Percentiles rank a stretch among this genome's conserved stretches.
Conservation (phyloP, 805 yeast species). For the Yarrowia sp. region DNA sequence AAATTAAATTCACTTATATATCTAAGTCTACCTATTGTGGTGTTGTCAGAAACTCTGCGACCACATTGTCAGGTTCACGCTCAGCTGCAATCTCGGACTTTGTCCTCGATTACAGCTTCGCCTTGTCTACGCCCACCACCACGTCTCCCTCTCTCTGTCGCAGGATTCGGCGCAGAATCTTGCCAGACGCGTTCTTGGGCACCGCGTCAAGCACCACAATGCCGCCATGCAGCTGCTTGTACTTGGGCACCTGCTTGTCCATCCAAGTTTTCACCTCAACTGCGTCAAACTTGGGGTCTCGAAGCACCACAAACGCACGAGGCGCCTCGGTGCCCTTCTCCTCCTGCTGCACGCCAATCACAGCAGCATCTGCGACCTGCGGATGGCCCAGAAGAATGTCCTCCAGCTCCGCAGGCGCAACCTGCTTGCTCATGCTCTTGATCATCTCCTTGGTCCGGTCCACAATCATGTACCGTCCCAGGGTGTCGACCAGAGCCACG, state of each 20-base stretch:
- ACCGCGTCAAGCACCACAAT: conserved; percentile 72
- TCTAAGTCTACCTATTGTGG: too few relatives aligned
- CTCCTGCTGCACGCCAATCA: conserved; percentile 61
- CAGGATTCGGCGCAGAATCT: conserved; percentile 86
- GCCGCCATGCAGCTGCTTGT: conserved; percentile 44
- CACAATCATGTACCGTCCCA: conserved; percentile 50
- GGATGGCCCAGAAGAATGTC: conserved; percentile 72
- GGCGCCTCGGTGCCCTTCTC: conserved; percentile 78
- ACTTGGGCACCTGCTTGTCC: conserved; percentile 40
- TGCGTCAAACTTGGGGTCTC: conserved; percentile 30
- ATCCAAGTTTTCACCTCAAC: conserved; percentile 38
- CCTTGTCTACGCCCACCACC: conserved; percentile 29
- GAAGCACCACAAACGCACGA: conserved; percentile 39
- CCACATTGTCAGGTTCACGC: too few relatives aligned
- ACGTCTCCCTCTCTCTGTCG: conserved; percentile 48
- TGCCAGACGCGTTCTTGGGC: conserved; percentile 94
- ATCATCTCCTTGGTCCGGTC: conserved; percentile 42
- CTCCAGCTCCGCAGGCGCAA: conserved; percentile 93
- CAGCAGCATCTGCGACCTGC: conserved; percentile 84
- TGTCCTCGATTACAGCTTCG: background rate
- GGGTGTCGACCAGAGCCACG: conserved; percentile 47
- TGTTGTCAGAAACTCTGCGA: too few relatives aligned
- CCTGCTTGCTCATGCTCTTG: conserved; percentile 59
- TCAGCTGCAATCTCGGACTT: too few relatives aligned
- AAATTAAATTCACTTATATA: too few relatives aligned